Conservation (phyloP, 2,329 filamentous ascomycete species). For the Fusarium abutilonis region DNA sequence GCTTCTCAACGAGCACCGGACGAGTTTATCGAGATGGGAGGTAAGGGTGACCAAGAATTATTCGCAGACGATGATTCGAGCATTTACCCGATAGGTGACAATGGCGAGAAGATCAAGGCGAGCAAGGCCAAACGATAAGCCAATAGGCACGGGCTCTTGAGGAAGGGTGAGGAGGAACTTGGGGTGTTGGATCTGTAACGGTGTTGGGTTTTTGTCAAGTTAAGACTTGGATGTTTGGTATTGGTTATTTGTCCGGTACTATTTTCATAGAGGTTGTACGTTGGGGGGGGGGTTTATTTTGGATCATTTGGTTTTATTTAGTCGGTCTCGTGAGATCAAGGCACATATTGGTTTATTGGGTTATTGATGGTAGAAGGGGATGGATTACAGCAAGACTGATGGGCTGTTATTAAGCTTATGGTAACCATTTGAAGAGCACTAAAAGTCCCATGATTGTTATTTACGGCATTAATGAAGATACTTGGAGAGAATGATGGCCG, state of each 20-base stretch:
- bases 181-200: constrained; percentile 6
- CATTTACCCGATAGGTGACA: constrained; percentile 56
- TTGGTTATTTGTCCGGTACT: constrained; percentile 9
- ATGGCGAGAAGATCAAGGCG: constrained; percentile 45
- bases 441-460: constrained; percentile 27
- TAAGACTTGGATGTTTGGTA: constrained; percentile 4
- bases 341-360: not conserved
- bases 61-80: constrained; percentile 71
- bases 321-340: constrained; percentile 1
- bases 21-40: constrained; percentile 87
- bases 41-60: constrained; percentile 82
- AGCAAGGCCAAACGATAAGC: constrained; percentile 40
- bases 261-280: constrained; percentile 26
- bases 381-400: constrained; percentile 2
- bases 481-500: too few species aligned
- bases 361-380: constrained; percentile 2
- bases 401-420: constrained; percentile 8
- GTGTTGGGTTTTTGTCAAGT: constrained; percentile 16
- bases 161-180: constrained; percentile 3
- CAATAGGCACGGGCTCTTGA: not conserved
- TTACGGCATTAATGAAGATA: not conserved
- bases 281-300: constrained; percentile 6
- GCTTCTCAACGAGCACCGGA: constrained; percentile 71
- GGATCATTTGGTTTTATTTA: constrained; percentile 4
- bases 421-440: constrained; percentile 26